Percentiles rank a stretch among this genome's conserved stretches.
Conservation (phyloP, 2,329 filamentous ascomycete genomes). For the Epichloe scottii region DNA sequence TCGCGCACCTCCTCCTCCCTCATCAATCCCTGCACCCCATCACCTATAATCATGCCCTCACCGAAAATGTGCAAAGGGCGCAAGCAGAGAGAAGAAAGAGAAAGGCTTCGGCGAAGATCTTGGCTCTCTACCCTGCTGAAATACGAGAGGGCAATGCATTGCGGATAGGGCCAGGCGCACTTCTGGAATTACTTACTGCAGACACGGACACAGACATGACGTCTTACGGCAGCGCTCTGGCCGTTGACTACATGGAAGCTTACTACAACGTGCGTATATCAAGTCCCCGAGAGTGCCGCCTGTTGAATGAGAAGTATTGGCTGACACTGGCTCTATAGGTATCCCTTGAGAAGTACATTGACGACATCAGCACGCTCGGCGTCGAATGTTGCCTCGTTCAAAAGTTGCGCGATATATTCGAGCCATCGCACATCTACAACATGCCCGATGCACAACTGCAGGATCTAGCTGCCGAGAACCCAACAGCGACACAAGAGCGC, state of each 20-base stretch:
- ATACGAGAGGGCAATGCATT: neutral
- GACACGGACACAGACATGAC: constrained; percentile 1
- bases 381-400: constrained; percentile 11
- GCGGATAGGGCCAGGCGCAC: neutral
- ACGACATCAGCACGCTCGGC: constrained; percentile 13
- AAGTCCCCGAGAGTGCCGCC: neutral
- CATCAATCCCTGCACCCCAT: constrained; percentile 32
- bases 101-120: neutral
- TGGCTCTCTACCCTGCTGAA: constrained; percentile 1
- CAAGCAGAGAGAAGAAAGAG: constrained; percentile 8
- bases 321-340: constrained; percentile 6
- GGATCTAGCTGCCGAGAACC: constrained; percentile 12
- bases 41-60: constrained; percentile 39
- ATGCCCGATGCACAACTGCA: constrained; percentile 10
- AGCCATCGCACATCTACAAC: constrained; percentile 8
- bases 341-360: constrained; percentile 9
- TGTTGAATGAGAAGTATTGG: neutral
- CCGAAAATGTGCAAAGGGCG: constrained; percentile 21
- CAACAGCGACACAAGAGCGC: constrained; percentile 2
- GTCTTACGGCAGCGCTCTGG: constrained; percentile 2
- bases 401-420: constrained; percentile 9
- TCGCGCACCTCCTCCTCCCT: constrained; percentile 31
- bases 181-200: neutral
- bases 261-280: constrained; percentile 25
- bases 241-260: constrained; percentile 24